Evolutionary conservation across 352 stramenopile species (phyloP), one percentile per base, ranked within the genome.

Genomic region (Phytopythium boreale): DNA sequence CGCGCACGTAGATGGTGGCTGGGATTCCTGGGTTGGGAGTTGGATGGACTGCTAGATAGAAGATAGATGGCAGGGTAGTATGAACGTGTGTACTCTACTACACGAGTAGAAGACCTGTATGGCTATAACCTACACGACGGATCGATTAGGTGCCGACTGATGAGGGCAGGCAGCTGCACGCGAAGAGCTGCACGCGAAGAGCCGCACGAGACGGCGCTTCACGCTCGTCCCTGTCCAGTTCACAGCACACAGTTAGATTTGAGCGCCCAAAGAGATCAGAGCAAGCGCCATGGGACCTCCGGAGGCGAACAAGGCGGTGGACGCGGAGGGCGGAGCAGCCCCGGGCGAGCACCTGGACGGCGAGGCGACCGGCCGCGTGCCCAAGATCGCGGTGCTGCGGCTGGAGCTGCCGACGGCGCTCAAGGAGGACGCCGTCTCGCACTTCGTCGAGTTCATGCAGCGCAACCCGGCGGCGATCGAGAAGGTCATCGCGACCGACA

Each of bases 401-500:
- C 75, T 91, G 43, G 81, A 93, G 59, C 62, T 93, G 55, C 70
- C 79, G 36, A 89, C 81, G 20, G 69, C 68, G 15, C 82, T 91
- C 67, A 91, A 89, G 60, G 82, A 94, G 65, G 84, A 93, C 31
- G 83, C 82, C 10, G 77, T 94, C 34, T 39, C 67, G 43, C 70
- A 86, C 57, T 68, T 82, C 26, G 69, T 71, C 56, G 65, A 80
- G 59, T 68, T 79, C 53, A 51, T 84, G 31, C 74, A 80, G 61
- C 41, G 67, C 46, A 80, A 69, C 24, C 63, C 71, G 50, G 69
- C 71, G 26, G 72, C 71, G n/a, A 92, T 92, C 36, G 78, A 92
- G 63, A 92, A 98, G 79, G 97, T 99, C 74, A 97, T 99, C 66
- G 96, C 97, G 36, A 98, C 97, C 29, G 98, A 98, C 70, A 98